Conservation (phyloP, 495 filamentous ascomycete genomes). For the Glarea lozoyensis region DNA sequence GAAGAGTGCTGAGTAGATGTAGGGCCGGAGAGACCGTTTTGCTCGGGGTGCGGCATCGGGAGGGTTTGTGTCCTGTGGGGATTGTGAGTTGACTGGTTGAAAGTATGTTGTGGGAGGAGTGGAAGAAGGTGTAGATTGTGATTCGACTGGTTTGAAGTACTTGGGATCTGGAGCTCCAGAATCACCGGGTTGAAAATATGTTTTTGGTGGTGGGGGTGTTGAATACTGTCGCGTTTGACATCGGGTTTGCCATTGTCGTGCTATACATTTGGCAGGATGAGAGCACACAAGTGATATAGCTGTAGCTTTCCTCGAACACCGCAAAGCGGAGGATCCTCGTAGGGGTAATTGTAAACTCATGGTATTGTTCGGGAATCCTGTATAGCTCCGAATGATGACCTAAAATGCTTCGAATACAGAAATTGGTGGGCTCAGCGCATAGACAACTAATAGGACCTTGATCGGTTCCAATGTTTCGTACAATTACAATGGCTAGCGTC, state of each 20-base stretch:
- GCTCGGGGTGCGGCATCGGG: slow-evolving; percentile 8
- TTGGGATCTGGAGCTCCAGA: neutral
- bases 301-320: neutral
- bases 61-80: neutral
- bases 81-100: slow-evolving; percentile 10
- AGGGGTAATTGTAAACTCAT: slow-evolving; percentile 6
- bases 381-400: no score
- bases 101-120: neutral
- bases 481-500: no score
- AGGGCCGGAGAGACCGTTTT: slow-evolving; percentile 16
- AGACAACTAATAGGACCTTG: no score
- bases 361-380: neutral
- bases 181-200: neutral
- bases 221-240: slow-evolving; percentile 5
- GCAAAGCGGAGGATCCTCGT: neutral
- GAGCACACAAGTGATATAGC: slow-evolving; percentile 2
- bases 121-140: slow-evolving; percentile 8
- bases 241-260: neutral
- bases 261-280: neutral
- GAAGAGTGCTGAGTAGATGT: slow-evolving; percentile 24
- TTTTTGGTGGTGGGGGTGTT: slow-evolving; percentile 3
- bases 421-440: no score
- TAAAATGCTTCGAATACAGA: no score
- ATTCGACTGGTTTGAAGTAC: slow-evolving; percentile 5
- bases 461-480: no score